Conservation (phyloP, 2,329 filamentous ascomycete species). For the Pseudogymnoascus sp. region DNA sequence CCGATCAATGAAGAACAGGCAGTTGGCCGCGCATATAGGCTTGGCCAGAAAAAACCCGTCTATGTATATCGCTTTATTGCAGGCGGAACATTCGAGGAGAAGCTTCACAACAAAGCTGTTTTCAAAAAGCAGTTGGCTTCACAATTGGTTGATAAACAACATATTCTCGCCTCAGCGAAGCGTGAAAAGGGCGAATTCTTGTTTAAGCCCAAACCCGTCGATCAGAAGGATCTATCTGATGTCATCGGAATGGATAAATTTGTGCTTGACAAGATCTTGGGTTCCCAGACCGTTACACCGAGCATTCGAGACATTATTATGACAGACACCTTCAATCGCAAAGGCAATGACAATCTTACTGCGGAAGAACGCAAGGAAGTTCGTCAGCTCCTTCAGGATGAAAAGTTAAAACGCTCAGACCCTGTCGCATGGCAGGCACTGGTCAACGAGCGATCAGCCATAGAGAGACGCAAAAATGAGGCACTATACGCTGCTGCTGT, state of each 20-base stretch:
- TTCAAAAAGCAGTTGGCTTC: conserved; percentile 78
- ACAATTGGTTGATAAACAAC: conserved; percentile 78
- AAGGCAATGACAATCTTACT: conserved; percentile 57
- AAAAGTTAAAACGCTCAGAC: conserved; percentile 23
- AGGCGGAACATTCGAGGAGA: conserved; percentile 73
- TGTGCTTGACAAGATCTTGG: conserved; percentile 56
- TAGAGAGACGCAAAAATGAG: not conserved
- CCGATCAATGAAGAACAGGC: conserved; percentile 80
- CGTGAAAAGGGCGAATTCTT: conserved; percentile 49
- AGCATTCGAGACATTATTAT: conserved; percentile 52
- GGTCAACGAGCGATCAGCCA: not conserved
- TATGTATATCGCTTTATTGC: conserved; percentile 77
- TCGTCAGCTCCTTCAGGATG: conserved; percentile 35
- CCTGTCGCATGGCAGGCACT: conserved; percentile 15
- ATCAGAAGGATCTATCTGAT: conserved; percentile 43
- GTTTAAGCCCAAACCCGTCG: conserved; percentile 47
- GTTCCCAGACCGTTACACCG: conserved; percentile 37
- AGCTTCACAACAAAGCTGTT: conserved; percentile 63
- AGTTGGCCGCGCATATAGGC: conserved; percentile 75
- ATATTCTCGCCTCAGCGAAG: conserved; percentile 59
- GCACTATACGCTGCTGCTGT: not conserved
- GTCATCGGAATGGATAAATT: conserved; percentile 52
- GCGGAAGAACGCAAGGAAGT: conserved; percentile 54
- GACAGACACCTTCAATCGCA: conserved; percentile 66
- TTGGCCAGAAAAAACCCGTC: conserved; percentile 74